Evolutionary conservation across 306 rosid species (phyloP), one percentile per base, ranked within the genome.

Genomic region (Trichosanthes cucumerina): DNA sequence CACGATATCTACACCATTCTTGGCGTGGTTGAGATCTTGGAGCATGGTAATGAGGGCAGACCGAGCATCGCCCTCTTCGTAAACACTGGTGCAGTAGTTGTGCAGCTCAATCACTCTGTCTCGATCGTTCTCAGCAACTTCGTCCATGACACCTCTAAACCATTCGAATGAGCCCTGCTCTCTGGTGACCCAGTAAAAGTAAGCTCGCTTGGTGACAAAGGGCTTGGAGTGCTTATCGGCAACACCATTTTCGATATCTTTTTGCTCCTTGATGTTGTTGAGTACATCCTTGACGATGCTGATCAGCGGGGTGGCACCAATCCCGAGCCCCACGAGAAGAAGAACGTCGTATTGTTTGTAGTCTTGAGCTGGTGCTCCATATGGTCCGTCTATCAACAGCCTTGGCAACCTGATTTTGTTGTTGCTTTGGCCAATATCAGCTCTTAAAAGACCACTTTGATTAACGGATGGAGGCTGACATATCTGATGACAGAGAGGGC

Each of bases 341-440:
- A 93, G 86, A 3, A 93, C 92, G 59, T 91, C 98, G 44, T 93
- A 93, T 56, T 89, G 62, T 76, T 91, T 93, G 85, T 93, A 93
- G 83, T 93, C 97, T 77, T 93, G 98, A 50, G 98, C 93, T 71
- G 97, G 96, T 8, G 98, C 98, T 81, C 98, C 98, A 2, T 93
- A 91, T 0, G 98, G 93, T 5, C 98, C 98, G 39, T 93, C 98
- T 34, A 93, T 85, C 74, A 80, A 31, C 6, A 93, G 85, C 69
- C 82, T 90, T 23, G 98, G 98, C 89, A 93, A 87, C 83, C 98
- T 89, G 23, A 91, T 86, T 78, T 76, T 83, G 83, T 83, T 82
- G 84, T 76, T 88, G 75, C 85, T 84, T 58, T 76, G 86, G 39
- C 79, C 87, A 81, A 87, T 72, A 76, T 89, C 98, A 65, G 96